A percentile compares a stretch with the other conserved stretches of the same genome.
These are phyloP conservation scores for Plantago coronopus DNA, from an alignment of 305 asterid genomes.

Conservation along the genomic window DNA sequence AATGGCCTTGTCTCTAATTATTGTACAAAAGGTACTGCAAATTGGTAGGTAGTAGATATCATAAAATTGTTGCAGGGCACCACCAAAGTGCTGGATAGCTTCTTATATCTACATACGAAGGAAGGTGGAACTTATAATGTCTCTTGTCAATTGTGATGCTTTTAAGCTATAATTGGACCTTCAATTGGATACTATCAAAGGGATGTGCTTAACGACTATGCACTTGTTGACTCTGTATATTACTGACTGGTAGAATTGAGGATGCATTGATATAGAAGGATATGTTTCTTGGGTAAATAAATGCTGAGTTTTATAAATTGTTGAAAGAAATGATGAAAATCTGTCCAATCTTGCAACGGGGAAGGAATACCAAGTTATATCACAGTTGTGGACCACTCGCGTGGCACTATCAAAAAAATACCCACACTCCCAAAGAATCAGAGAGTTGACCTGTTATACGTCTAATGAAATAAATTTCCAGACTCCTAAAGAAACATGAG, in stretches of 20 bases:
- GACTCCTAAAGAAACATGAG: neutral
- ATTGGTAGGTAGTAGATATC: neutral
- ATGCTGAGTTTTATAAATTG: too few relatives aligned
- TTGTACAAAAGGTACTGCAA: neutral
- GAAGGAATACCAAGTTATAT: too few relatives aligned
- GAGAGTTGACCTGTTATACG: neutral
- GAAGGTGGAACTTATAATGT: neutral
- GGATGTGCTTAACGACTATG: too few relatives aligned
- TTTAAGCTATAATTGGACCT: neutral
- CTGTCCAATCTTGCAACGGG: too few relatives aligned
- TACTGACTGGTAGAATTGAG: too few relatives aligned
- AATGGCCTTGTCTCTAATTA: neutral
- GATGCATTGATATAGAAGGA: too few relatives aligned
- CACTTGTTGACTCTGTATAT: too few relatives aligned
- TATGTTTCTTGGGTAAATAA: too few relatives aligned
- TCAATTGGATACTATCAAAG: neutral
- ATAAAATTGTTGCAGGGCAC: neutral
- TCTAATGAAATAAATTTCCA: neutral
- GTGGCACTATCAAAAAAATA: too few relatives aligned
- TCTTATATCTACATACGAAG: conserved; percentile 5
- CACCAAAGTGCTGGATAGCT: neutral
- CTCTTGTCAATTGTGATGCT: conserved; percentile 1
- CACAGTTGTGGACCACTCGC: too few relatives aligned
- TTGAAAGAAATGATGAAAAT: too few relatives aligned
- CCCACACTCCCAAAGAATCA: neutral